Conservation (phyloP, 768 basidiomycete species). For the Suillus occidentalis region DNA sequence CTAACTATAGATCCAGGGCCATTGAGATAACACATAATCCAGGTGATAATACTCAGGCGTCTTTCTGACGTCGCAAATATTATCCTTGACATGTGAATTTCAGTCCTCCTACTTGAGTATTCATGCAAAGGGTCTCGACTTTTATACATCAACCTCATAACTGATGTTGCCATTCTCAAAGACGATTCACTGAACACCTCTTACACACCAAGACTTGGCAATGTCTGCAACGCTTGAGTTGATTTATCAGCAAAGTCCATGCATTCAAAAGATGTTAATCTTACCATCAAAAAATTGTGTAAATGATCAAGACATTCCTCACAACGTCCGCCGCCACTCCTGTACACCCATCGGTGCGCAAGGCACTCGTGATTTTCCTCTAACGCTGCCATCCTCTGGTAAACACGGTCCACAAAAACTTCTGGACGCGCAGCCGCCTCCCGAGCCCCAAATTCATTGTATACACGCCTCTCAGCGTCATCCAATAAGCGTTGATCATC, state of each 20-base stretch:
- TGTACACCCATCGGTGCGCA: conserved; percentile 44
- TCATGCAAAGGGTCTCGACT: background rate
- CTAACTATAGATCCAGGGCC: background rate
- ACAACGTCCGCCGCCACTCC: conserved; percentile 44
- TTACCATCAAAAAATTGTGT: conserved; percentile 46
- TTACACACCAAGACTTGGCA: conserved; percentile 27
- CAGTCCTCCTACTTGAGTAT: background rate
- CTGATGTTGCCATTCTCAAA: conserved; percentile 7
- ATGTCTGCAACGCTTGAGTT: conserved; percentile 20
- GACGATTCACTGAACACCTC: conserved; percentile 28
- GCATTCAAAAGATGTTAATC: conserved; percentile 14
- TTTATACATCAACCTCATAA: background rate
- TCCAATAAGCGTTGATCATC: conserved; percentile 46
- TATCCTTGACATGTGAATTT: background rate
- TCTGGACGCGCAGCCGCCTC: conserved; percentile 17
- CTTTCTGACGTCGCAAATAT: background rate
- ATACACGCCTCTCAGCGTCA: conserved; percentile 25
- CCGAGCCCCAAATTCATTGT: conserved; percentile 23
- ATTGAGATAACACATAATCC: background rate
- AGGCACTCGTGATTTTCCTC: conserved; percentile 56
- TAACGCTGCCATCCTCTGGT: conserved; percentile 34
- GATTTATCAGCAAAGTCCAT: background rate
- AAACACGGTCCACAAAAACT: conserved; percentile 20
- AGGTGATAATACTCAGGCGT: background rate
- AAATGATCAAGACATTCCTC: conserved; percentile 45